Percentiles rank a stretch among this genome's conserved stretches.
These are phyloP conservation scores for Kickxella alabastrina DNA, from an alignment of 192 early-diverging fungal species.

Conservation along the genomic window DNA sequence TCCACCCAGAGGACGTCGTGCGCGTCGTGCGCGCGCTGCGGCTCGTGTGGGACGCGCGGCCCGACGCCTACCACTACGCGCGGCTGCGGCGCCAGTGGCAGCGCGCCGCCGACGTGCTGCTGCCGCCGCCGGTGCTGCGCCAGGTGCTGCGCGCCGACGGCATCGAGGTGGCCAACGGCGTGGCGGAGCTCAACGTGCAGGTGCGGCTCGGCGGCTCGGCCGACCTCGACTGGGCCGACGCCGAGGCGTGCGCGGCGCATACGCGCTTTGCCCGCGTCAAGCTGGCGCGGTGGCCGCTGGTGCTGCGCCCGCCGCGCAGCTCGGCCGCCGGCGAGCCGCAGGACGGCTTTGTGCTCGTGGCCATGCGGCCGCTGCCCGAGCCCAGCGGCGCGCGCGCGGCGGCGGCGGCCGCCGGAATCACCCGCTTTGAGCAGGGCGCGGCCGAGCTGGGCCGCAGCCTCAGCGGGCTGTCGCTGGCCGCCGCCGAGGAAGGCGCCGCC, in stretches of 20 bases:
- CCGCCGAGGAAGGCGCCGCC: too few relatives aligned
- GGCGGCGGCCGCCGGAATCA: constrained; percentile 31
- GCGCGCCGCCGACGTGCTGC: not conserved
- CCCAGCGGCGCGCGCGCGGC: constrained; percentile 31
- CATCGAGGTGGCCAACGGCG: constrained; percentile 48
- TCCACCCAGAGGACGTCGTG: constrained; percentile 46
- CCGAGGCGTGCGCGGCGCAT: constrained; percentile 35
- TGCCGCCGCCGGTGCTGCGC: constrained; percentile 18
- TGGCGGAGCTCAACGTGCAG: constrained; percentile 44
- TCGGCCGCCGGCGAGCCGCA: constrained; percentile 27
- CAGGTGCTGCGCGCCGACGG: constrained; percentile 28
- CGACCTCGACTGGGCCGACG: constrained; percentile 29
- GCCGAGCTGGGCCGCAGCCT: constrained; percentile 29
- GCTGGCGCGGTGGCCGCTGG: constrained; percentile 48
- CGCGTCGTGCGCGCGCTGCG: constrained; percentile 48
- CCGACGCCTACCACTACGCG: constrained; percentile 46
- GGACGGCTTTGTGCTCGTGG: constrained; percentile 45
- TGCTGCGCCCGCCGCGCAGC: constrained; percentile 12
- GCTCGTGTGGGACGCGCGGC: constrained; percentile 46
- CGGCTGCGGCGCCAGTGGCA: constrained; percentile 52
- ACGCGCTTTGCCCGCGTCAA: constrained; percentile 42
- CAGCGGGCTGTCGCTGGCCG: too few relatives aligned
- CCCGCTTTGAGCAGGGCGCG: constrained; percentile 26
- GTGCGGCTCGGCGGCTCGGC: constrained; percentile 25
- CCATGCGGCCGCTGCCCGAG: constrained; percentile 42